Conservation (phyloP, 345 rosid species). For the Aurinia saxatilis region DNA sequence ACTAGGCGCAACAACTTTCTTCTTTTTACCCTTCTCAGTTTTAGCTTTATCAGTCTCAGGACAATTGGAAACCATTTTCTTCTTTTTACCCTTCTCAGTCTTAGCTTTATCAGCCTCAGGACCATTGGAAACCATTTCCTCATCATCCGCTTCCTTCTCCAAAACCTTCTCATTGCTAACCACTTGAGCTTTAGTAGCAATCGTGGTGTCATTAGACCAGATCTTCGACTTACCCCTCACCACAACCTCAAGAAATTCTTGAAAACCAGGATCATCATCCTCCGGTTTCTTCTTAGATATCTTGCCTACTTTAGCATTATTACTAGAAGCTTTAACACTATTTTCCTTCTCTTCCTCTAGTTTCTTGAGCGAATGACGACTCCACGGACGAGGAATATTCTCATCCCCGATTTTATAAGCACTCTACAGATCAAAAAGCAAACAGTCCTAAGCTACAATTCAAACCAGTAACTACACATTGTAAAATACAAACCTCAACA, state of each 20-base stretch:
- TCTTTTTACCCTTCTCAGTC: too few relatives aligned
- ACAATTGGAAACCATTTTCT: too few relatives aligned
- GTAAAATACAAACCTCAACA: constrained; percentile 59
- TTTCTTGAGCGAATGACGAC: constrained; percentile 59
- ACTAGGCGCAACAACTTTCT: constrained; percentile 27
- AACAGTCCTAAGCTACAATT: not conserved
- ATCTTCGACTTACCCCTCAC: constrained; percentile 62
- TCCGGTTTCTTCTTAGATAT: constrained; percentile 28
- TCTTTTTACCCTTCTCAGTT: too few relatives aligned
- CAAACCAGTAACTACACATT: not conserved
- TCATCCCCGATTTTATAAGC: constrained; percentile 70
- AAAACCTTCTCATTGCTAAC: constrained; percentile 16
- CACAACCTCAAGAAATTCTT: constrained; percentile 80
- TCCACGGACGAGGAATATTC: constrained; percentile 75
- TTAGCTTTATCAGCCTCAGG: constrained; percentile 6
- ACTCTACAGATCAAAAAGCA: constrained; percentile 34
- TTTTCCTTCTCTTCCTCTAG: constrained; percentile 25
- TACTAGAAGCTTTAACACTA: constrained; percentile 15
- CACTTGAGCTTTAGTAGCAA: constrained; percentile 28
- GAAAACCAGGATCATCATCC: constrained; percentile 40
- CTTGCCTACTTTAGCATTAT: constrained; percentile 24
- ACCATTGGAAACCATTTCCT: too few relatives aligned
- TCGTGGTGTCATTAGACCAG: constrained; percentile 67
- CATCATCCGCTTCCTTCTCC: constrained; percentile 25
- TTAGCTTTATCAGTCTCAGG: constrained; percentile 19